Base-by-base conservation (phyloP, 2,329 filamentous ascomycete genomes). In the Massarina eburnea region DNA sequence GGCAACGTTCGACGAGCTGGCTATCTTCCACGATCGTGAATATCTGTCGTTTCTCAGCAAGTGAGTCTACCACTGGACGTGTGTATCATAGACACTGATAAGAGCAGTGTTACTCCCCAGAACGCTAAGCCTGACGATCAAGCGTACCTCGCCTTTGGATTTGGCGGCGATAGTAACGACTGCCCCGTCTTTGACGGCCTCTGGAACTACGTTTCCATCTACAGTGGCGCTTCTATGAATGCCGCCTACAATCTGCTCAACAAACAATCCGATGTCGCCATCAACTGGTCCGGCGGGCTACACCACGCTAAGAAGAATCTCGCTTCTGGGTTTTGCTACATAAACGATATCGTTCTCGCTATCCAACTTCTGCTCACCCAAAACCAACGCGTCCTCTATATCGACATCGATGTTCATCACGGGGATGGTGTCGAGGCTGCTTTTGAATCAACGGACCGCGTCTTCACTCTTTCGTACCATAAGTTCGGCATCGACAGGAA, bases 101-200 rank as follows among this genome's bases (percentile, higher is more conserved):
- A 5, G 3, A 1, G 12, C 19, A 65, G 61, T 22, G 65, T 80
- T 35, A 87, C 74, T 10, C 72, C 71, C 3, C 69, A 72, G 41
- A 74, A 76, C 47, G 71, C 73, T 18, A 66, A 71, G 24, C 61
- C 62, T 8, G 73, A 76, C 40, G 67, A 70, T 21, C 59, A 70
- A 20, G 68, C 69, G 30, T 71, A 75, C 39, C 70, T 71, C 20
- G 86, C 83, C 48, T 96, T 89, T 76, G 96, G 95, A 61, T 83
- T 97, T 15, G 88, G 91, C 17, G 92, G 67, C 15, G 68, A 71
- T 40, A 68, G 62, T 4, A 71, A 91, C 49, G 94, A 99, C 71
- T 99, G 94, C 65, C 94, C 94, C 15, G 85, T 99, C 42, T 99
- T 99, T 62, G 91, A 97, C 64, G 94, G 94, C 2, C 80, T 99